Evolutionary conservation across 805 yeast genomes (phyloP), one percentile per base, ranked within the genome.

Genomic region (Yueomyces sinensis): DNA sequence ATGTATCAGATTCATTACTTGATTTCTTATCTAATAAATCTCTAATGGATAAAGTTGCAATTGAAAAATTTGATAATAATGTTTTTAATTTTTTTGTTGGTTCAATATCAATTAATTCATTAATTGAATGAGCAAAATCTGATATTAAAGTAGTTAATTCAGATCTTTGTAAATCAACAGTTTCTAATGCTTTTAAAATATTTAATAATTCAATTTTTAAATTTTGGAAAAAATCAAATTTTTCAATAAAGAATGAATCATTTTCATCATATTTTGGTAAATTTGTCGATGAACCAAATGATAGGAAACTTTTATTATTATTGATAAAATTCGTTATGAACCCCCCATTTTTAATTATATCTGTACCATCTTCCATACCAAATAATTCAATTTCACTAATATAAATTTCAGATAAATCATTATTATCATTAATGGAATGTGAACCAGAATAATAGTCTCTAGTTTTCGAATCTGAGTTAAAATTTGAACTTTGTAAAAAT

Each of bases 1-100:
- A 60, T 0, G 95, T 84, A 41, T 89, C 61, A 47, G 86, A 73
- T 44, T 89, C 96, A 54, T 83, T 94, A 57, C 81, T 57, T 38
- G 84, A 76, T 40, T 80, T 75, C 40, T 95, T 70, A 42, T 76
- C 86, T 32, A 83, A 61, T 32, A 82, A 65, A 34, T 82, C 89
- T 45, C 74, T 74, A 18, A 87, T 68, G 41, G 81, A 71, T 24
- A 61, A 48, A 50, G 87, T 89, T 7, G 82, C 72, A 24, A 74
- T 74, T 27, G 86, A 74, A 54, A 87, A 86, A 37, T 76, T 76
- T 16, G 60, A 55, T 37, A 89, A 66, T 11, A 84, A 62, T n/a
- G 70, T 71, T 7, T 77, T 67, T 2, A 83, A 66, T 14, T 66
- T 63, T 44, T 70, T 72, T 42, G 82, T 79, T 2, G 87, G 72